Evolutionary conservation across 2,329 filamentous ascomycete species (phyloP), one percentile per base, ranked within the genome.

Genomic region (Ampelomyces quisqualis): DNA sequence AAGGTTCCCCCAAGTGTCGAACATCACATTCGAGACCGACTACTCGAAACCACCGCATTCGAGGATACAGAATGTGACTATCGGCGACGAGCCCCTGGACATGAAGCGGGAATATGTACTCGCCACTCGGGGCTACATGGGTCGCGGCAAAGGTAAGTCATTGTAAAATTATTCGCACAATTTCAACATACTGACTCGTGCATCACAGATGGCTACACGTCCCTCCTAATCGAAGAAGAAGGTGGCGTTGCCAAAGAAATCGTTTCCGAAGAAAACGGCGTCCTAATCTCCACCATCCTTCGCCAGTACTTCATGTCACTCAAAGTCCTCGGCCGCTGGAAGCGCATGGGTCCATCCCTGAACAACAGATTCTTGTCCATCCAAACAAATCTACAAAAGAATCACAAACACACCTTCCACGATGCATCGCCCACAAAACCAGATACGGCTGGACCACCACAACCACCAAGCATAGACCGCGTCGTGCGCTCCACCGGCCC

Each of bases 251-350:
- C 84, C 1, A 82, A 89, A 53, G 87, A 90, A 61, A 71, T 95
- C 11, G 84, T 95, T 4, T 83, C 82, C 20, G 89, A 95, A 59
- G 90, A 96, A 63, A 90, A 87, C 53, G 90, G 90, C 3, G 83
- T 94, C 11, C 76, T 95, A 40, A 88, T 95, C 56, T 90, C 86
- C 34, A 88, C 86, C 60, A 84, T 96, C 65, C 76, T 96, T 14
- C 81, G 90, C 9, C 90, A 95, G 64, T 95, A 95, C 68, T 95
- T 95, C 69, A 85, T 95, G 78, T 86, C 84, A 5, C 75, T 95
- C 29, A 87, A 88, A 40, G 85, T 90, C 1, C 71, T 95, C 18
- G 87, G 88, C 13, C 81, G 81, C 57, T 95, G 90, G 90, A 82
- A 80, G 45, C 77, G 82, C 43, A 86, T 86, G 73, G 79, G 84